A percentile compares a stretch with the other conserved stretches of the same genome.
These are phyloP conservation scores for Isoetes engelmannii DNA, from an alignment of 83 land plant genomes.

Conservation along the genomic window DNA sequence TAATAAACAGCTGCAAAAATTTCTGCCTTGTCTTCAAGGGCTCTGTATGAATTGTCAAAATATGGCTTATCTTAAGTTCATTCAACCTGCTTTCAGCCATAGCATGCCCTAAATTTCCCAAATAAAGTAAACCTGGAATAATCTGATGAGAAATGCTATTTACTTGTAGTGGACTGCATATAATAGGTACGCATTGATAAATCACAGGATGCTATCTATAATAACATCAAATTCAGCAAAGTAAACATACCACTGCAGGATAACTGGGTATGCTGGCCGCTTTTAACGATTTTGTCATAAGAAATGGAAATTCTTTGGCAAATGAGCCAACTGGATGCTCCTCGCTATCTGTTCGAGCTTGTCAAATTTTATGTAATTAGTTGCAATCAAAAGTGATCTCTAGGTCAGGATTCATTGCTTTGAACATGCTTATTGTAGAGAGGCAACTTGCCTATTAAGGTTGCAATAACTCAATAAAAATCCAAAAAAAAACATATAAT, in stretches of 20 bases:
- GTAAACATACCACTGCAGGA: constrained; percentile 30
- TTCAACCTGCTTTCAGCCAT: constrained; percentile 18
- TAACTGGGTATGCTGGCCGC: constrained; percentile 22
- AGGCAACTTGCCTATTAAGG: neutral
- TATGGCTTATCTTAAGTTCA: constrained; percentile 28
- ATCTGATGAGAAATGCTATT: constrained; percentile 11
- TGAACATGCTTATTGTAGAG: neutral
- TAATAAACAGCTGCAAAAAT: constrained; percentile 21
- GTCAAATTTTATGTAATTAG: neutral
- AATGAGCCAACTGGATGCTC: constrained; percentile 18
- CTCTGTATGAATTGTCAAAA: constrained; percentile 38
- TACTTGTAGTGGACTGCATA: no score
- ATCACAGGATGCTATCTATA: neutral
- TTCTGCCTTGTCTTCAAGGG: constrained; percentile 14
- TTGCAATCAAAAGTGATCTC: neutral
- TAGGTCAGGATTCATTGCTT: neutral
- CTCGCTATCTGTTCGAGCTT: constrained; percentile 9
- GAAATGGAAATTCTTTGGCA: constrained; percentile 27
- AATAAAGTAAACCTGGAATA: constrained; percentile 28
- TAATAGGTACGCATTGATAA: no score
- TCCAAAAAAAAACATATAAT: no score
- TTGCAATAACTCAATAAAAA: no score
- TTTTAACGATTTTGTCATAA: constrained; percentile 31
- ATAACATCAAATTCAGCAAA: neutral
- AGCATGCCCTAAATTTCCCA: constrained; percentile 33